Base-by-base conservation (phyloP, 768 basidiomycete species). In the Amanita thiersii region DNA sequence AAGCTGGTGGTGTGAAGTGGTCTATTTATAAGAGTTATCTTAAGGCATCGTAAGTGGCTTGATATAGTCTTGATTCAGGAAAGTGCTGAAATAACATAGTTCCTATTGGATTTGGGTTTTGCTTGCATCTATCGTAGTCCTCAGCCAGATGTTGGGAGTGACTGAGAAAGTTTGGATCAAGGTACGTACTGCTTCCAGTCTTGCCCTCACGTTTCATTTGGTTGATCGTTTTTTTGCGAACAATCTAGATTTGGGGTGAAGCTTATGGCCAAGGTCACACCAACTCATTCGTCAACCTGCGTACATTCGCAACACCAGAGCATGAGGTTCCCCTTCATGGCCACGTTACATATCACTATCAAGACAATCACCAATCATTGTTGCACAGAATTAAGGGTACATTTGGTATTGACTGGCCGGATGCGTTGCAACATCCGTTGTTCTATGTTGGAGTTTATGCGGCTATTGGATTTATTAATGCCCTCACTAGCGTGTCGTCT, bases 1-100 rank as follows among this genome's bases (percentile, higher is more conserved):
- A 86, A 47, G 70, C 71, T 1, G 91, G 90, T 0, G 78, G 81
- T 26, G 89, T 93, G 21, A 87, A 86, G 52, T 89, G 86, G 83
- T 59, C 63, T 1, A 69, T 81, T 23, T 81, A 81, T 44, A 72
- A 77, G 9, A 65, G 73, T 4, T 87, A 92, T 52, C 54, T 90
- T 45, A 69, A 76, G 55, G 82, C 79, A 12, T 81, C 83, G 80
- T 84, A 46, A 35, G 78, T 71, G 3, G 5, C 20, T 37, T 15
- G 7, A 19, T 25, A n/a, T 46, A 23, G 24, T 17, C 8, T 41
- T 29, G 10, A 14, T 28, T 23, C 12, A 21, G 9, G 15, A 18
- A 32, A 23, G 43, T n/a, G 9, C 25, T 11, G 5, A 24, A 34
- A n/a, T 3, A 49, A 79, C n/a, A n/a, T n/a, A 44, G 79, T 19